A percentile compares a stretch with the other conserved stretches of the same genome.
Evolutionary conservation across 176 grass and related monocot species (phyloP).

Genomic region (Coix lacrymajobi): DNA sequence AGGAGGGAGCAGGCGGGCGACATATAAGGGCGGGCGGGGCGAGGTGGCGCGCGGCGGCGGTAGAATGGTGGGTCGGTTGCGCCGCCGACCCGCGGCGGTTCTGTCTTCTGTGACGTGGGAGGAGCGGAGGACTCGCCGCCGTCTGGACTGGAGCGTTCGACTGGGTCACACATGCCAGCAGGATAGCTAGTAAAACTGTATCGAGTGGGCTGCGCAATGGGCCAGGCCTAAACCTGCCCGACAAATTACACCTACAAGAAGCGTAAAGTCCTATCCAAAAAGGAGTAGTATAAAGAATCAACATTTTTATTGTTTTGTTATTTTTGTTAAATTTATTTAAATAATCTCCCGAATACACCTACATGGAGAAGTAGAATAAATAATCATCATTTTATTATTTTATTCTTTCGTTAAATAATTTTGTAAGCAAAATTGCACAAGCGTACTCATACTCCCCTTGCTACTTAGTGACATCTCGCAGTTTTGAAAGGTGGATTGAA

Average conservation of each 20-base stretch:
- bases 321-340: too few species aligned
- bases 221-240: neutral
- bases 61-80: neutral
- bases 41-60: neutral
- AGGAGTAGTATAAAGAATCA: too few species aligned
- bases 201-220: neutral
- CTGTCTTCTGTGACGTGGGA: neutral
- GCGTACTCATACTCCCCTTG: too few species aligned
- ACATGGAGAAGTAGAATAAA: too few species aligned
- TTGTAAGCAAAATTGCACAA: too few species aligned
- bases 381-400: too few species aligned
- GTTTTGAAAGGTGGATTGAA: too few species aligned
- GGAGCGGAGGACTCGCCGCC: neutral
- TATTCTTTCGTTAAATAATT: too few species aligned
- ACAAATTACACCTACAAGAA: neutral
- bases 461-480: too few species aligned
- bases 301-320: too few species aligned
- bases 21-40: neutral
- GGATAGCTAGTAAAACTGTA: neutral
- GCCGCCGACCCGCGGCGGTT: neutral
- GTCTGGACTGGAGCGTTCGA: neutral
- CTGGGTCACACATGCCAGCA: neutral
- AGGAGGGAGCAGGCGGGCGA: constrained; percentile 9
- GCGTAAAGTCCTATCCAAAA: too few species aligned
- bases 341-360: too few species aligned